Evolutionary conservation across 2,329 filamentous ascomycete genomes (phyloP), one percentile per base, ranked within the genome.

Genomic region (Pseudocercospora cruenta): DNA sequence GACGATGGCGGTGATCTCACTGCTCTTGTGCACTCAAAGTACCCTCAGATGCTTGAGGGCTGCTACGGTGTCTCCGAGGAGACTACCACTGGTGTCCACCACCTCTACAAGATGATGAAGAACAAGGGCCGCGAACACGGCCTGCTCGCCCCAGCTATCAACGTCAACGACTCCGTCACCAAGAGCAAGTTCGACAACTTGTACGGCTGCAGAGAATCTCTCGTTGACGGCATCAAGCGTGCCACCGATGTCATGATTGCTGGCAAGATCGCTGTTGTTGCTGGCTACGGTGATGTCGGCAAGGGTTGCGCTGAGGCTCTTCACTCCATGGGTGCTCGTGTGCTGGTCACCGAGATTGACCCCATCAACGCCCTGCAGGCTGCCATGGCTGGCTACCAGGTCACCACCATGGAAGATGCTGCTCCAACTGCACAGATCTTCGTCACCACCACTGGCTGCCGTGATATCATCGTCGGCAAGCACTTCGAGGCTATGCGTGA

Each of bases 151-250:
- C 95, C 95, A 74, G 88, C 94, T 83, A 93, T 98, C 90, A 99
- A 99, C 84, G 94, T 99, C 88, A 98, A 99, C 87, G 94, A 99
- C 90, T 94, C 91, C 67, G 94, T 99, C 80, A 99, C 95, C 84
- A 99, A 98, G 91, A 97, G 93, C 85, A 99, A 99, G 89, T 99
- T 99, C 82, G 95, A 98, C 89, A 99, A 99, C 90, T 86, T 98
- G 73, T 99, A 98, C 89, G 94, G 95, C 80, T 98, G 95, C 93
- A 91, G 93, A 81, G 95, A 98, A 87, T 97, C 94, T 71, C 91
- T 99, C 77, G 90, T 99, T 78, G 95, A 99, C 82, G 95, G 95
- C 82, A 98, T 99, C 90, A 99, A 98, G 92, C 94, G 94, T 86
- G 94, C 95, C 77, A 99, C 95, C 82, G 94, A 99, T 86, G 95